Base-by-base conservation (phyloP, 768 basidiomycete species). In the Sporobolomyces pararoseus region DNA sequence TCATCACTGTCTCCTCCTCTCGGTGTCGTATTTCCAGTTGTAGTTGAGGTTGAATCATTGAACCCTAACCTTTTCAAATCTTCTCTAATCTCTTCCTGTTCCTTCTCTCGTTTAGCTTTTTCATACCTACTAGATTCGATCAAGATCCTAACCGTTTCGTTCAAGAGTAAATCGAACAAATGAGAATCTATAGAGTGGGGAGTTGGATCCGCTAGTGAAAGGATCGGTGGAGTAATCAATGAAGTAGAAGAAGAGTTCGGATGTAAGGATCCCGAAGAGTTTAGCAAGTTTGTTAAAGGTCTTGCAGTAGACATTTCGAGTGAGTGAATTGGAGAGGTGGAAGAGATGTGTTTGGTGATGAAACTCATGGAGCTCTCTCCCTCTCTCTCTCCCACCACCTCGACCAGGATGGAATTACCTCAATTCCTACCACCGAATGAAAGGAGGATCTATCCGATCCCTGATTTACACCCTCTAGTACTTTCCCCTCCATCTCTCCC, bases 81-180 rank as follows among this genome's bases (percentile, higher is more conserved):
- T 6, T 66, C 53, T 12, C 71, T 57, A 39, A 69, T 34, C 31
- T 62, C 44, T 4, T 25, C 4, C 17, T 13, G 35, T 37, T 57
- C 55, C 34, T n/a, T 34, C 34, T 54, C 9, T 12, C 34, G 54
- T 27, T 61, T 50, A 23, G 64, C 13, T 10, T 9, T 23, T 1
- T 4, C 9, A 13, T 27, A 29, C 16, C 4, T 2, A 2, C 17
- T 47, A 13, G 63, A 65, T 4, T 44, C 55, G 49, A 63, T 32
- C 34, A 76, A 49, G 29, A 63, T 19, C 23, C 53, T 44, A 47
- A 75, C 37, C 32, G 71, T 70, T 60, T 76, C 75, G 35, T 72
- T 69, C n/a, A 57, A 52, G 49, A 75, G 46, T 27, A 69, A 70
- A 31, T 75, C 66, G 14, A 70, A 46, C 21, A 75, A 57, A 34